Base-by-base conservation (phyloP, 768 basidiomycete species). In the Pseudohyphozyma bogoriensis region DNA sequence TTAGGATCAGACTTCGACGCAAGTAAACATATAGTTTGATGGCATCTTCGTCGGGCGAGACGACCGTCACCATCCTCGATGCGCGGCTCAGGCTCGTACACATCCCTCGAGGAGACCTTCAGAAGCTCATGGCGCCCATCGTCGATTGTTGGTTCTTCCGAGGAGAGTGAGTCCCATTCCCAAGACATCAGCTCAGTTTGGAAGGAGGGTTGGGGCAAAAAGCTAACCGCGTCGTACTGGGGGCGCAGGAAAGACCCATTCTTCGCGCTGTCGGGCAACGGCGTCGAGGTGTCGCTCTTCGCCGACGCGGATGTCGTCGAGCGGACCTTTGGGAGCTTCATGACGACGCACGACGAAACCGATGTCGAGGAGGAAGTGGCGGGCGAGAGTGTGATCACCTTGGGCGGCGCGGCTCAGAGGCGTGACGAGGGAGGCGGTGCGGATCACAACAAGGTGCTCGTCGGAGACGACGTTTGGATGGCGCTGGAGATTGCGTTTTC, bases 401-500 rank as follows among this genome's bases (percentile, higher is more conserved):
- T 52, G 9, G 51, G 51, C 4, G 24, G 15, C 13, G 51, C 12
- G 8, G 24, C 13, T 29, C 60, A 26, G 42, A 61, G 8, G 10
- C 29, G 18, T 1, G 47, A 26, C 28, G 18, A 8, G 28, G 24
- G 47, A 26, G 28, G 28, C 28, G 13, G 16, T 6, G 40, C 42
- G 40, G 32, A 44, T 37, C 22, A 24, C 9, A 46, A 58, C 26
- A n/a, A 33, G 22, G 54, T n/a, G n/a, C n/a, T n/a, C n/a, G n/a
- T 60, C 49, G 85, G 85, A 1, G 81, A 79, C 62, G 85, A 87
- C 61, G 78, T 78, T 60, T 89, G 86, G 86, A 82, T 79, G 65
- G 86, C 86, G 26, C 77, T 89, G 33, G 86, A 88, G 73, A 83
- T 89, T 56, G 86, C 87, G 72, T 85, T 85, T 0, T 86, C 87